These are phyloP conservation scores for Xylaria sp. DNA, from an alignment of 2,329 filamentous ascomycete species.

Conservation along the genomic window DNA sequence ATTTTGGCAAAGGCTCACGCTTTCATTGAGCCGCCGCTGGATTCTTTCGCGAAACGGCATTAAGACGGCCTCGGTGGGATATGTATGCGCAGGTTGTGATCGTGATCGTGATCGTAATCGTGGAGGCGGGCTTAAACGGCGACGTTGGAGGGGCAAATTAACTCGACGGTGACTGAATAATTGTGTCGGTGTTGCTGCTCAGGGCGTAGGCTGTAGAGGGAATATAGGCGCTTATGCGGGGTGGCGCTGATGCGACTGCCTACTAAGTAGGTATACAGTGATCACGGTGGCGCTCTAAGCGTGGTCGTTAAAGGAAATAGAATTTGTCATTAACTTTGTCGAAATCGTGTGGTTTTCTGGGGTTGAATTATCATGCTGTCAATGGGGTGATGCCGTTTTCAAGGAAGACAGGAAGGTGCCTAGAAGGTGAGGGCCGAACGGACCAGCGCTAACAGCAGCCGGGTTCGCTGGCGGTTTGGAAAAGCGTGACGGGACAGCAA, in stretches of 20 bases:
- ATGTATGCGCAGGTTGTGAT: not conserved
- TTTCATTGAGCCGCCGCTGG: conserved; percentile 48
- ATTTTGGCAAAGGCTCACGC: conserved; percentile 45
- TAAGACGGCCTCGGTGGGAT: conserved; percentile 21
- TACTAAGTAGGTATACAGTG: not conserved
- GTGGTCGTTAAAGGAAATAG: not conserved
- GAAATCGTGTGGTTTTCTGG: conserved; percentile 1
- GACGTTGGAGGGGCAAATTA: not conserved
- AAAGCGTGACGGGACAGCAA: conserved; percentile 18
- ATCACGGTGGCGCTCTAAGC: conserved; percentile 15
- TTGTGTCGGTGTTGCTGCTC: conserved; percentile 2
- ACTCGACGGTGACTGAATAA: not conserved
- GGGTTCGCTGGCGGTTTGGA: conserved; percentile 14
- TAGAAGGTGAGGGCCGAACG: conserved; percentile 4
- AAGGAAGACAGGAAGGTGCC: not conserved
- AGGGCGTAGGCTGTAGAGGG: not conserved
- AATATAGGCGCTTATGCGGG: conserved; percentile 11
- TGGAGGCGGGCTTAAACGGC: not conserved
- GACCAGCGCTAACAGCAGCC: conserved; percentile 1
- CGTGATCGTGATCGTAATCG: not conserved
- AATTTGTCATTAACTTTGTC: conserved; percentile 26
- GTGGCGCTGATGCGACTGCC: conserved; percentile 7
- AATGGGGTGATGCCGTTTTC: not conserved
- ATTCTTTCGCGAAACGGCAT: conserved; percentile 50
- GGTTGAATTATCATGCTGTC: not conserved